Conservation (phyloP, 305 asterid genomes). For the Solanum hybrid region DNA sequence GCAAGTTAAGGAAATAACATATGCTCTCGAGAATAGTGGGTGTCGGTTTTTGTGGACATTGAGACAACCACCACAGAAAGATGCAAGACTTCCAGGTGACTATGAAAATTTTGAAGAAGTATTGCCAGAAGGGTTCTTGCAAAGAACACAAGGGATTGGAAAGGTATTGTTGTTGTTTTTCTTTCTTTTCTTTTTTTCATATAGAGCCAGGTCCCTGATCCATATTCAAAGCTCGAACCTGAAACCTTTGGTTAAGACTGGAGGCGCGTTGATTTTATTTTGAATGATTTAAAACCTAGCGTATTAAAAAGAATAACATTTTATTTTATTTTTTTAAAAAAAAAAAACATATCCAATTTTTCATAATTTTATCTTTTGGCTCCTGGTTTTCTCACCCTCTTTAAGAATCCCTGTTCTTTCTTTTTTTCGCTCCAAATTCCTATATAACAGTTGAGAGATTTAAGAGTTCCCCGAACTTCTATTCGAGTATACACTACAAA, state of each 20-base stretch:
- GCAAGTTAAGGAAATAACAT: conserved; percentile 21
- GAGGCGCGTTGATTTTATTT: background rate
- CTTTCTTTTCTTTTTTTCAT: background rate
- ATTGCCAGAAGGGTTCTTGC: conserved; percentile 38
- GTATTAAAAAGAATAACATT: background rate
- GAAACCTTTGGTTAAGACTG: background rate
- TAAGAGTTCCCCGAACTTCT: background rate
- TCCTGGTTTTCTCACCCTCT: background rate
- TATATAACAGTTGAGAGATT: background rate
- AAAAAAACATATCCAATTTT: background rate
- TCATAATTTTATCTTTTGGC: background rate
- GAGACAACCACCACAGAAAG: background rate
- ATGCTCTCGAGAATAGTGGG: conserved; percentile 9
- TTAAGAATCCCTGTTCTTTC: background rate
- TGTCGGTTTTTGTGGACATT: conserved; percentile 16
- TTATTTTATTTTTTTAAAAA: too few relatives aligned
- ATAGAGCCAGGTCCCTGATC: background rate
- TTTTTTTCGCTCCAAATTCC: background rate
- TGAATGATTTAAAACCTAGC: background rate
- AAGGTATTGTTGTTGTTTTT: conserved; percentile 5
- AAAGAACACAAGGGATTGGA: conserved; percentile 24
- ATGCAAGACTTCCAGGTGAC: background rate
- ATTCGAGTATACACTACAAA: background rate
- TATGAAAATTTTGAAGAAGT: background rate
- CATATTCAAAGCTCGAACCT: background rate